Conservation (phyloP, 306 rosid genomes). For the Cyamopsis tetragonoloba region DNA sequence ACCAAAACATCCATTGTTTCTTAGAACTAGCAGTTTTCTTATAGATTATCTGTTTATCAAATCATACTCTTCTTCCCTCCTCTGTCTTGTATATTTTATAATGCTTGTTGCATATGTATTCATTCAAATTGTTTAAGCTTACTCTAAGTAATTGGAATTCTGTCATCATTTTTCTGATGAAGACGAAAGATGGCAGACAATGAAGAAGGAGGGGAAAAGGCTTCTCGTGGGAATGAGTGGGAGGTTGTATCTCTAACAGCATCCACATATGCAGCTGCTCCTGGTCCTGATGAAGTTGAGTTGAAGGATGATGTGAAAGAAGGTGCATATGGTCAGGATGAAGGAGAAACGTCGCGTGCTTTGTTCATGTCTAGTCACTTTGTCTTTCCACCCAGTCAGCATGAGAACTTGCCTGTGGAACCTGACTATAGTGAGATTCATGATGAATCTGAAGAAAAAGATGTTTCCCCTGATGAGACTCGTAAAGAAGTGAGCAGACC, state of each 20-base stretch:
- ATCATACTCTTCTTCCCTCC: background rate
- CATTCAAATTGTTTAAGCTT: conserved; percentile 12
- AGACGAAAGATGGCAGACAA: conserved; percentile 67
- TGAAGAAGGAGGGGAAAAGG: conserved; percentile 58
- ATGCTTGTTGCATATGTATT: background rate
- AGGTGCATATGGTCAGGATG: conserved; percentile 28
- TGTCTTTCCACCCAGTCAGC: conserved; percentile 76
- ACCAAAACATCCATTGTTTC: no score
- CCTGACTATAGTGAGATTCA: conserved; percentile 43
- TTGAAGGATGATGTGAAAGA: conserved; percentile 43
- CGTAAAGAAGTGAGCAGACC: conserved; percentile 41
- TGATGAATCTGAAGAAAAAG: conserved; percentile 44
- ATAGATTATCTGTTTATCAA: background rate
- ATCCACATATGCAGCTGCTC: conserved; percentile 90
- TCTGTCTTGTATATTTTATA: background rate
- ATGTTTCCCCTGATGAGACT: conserved; percentile 38
- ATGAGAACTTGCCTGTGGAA: conserved; percentile 83
- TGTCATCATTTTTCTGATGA: conserved; percentile 24
- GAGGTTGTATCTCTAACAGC: conserved; percentile 96
- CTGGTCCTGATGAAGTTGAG: conserved; percentile 57
- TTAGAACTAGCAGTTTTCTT: background rate
- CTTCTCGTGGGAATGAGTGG: conserved; percentile 86
- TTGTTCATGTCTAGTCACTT: conserved; percentile 90
- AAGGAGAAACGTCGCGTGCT: conserved; percentile 74
- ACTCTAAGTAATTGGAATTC: conserved; percentile 10